Evolutionary conservation across 805 yeast species (phyloP).

Genomic region (Barnettozyma vustinii): DNA sequence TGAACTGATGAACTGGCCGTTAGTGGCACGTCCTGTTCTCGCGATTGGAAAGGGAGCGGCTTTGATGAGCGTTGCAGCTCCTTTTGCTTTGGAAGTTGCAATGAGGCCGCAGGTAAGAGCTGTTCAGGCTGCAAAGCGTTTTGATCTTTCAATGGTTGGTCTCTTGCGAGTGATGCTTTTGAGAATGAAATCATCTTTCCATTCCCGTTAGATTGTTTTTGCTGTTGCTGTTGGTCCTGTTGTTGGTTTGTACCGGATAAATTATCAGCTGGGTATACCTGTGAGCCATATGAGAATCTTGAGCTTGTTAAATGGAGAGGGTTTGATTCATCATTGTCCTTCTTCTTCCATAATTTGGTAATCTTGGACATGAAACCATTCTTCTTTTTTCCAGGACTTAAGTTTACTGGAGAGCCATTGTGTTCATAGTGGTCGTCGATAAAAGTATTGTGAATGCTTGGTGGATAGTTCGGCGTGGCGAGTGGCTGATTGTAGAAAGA

Average conservation of each 20-base stretch:
- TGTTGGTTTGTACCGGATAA: neutral
- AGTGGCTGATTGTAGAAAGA: slow-evolving; percentile 1
- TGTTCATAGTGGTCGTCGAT: neutral
- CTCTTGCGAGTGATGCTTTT: neutral
- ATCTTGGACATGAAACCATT: slow-evolving; percentile 28
- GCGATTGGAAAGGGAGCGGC: neutral
- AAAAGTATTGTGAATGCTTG: neutral
- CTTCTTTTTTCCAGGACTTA: slow-evolving; percentile 26
- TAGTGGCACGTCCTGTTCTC: neutral
- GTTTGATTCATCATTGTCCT: slow-evolving; percentile 8
- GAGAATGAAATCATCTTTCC: neutral
- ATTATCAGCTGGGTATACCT: slow-evolving; percentile 1
- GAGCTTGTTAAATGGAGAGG: slow-evolving; percentile 1
- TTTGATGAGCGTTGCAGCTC: neutral
- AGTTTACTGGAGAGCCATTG: slow-evolving; percentile 1
- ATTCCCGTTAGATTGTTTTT: neutral
- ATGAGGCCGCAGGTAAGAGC: neutral
- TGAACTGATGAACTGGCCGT: neutral
- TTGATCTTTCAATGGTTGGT: neutral
- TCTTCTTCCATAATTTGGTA: slow-evolving; percentile 29
- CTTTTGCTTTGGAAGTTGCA: neutral
- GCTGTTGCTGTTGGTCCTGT: neutral
- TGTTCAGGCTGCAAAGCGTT: neutral
- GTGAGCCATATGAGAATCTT: slow-evolving; percentile 2
- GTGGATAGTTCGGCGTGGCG: slow-evolving; percentile 3